Percentiles rank a stretch among this genome's conserved stretches.
phyloP scores from a whole-genome alignment of 257 asterid species.

The Handroanthus guayacan region DNA sequence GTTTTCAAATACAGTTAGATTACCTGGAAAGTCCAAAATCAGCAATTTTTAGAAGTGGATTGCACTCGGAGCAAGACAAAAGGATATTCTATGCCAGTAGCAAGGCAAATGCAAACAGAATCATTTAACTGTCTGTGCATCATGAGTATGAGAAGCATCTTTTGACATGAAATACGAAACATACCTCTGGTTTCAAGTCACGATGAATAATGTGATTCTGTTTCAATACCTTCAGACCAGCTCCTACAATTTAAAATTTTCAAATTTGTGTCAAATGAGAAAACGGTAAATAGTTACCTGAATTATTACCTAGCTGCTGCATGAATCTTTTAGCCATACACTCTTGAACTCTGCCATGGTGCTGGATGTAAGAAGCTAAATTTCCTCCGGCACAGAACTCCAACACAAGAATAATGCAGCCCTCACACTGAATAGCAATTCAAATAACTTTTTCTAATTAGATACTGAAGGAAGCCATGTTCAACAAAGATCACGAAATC shows the following conservation, averaged over 20 bases:
- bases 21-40: slow-evolving; percentile 74
- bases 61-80: slow-evolving; percentile 42
- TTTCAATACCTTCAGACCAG: slow-evolving; percentile 54
- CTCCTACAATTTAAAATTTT: slow-evolving; percentile 36
- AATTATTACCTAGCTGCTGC: slow-evolving; percentile 57
- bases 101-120: not conserved
- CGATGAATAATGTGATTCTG: slow-evolving; percentile 51
- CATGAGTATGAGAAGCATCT: not conserved
- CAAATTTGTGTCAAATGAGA: slow-evolving; percentile 5
- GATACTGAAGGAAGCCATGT: not conserved
- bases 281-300: not conserved
- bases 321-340: slow-evolving; percentile 46
- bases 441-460: not conserved
- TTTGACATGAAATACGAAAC: slow-evolving; percentile 16
- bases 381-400: slow-evolving; percentile 65
- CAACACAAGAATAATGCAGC: slow-evolving; percentile 47
- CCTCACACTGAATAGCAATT: slow-evolving; percentile 46
- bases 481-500: not conserved
- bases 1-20: not conserved
- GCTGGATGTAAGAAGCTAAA: slow-evolving; percentile 55
- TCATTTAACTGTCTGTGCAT: not conserved
- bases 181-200: slow-evolving; percentile 68
- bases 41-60: slow-evolving; percentile 59
- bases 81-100: slow-evolving; percentile 54
- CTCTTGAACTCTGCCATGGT: slow-evolving; percentile 58